Percentiles rank a stretch among this genome's conserved stretches.
Conservation (phyloP, 2,329 filamentous ascomycete genomes). For the Aspergillus piperis region DNA sequence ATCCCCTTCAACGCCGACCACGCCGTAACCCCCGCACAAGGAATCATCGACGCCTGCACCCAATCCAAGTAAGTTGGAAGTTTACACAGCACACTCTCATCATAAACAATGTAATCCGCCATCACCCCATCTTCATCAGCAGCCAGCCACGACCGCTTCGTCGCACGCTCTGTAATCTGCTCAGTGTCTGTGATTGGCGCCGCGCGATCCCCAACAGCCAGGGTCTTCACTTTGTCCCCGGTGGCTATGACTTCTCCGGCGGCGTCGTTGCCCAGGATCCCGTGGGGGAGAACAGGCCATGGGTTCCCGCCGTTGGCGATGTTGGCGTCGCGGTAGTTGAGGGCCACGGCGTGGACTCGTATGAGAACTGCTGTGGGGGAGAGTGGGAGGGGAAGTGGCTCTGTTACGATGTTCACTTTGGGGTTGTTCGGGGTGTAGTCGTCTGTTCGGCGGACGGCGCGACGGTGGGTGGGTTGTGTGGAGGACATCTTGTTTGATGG, state of each 20-base stretch:
- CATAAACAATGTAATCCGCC: conserved; percentile 46
- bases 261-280: conserved; percentile 45
- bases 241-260: conserved; percentile 45
- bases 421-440: conserved; percentile 33
- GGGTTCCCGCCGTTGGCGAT: conserved; percentile 40
- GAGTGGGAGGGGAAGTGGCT: conserved; percentile 33
- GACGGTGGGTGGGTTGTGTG: conserved; percentile 16
- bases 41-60: conserved; percentile 40
- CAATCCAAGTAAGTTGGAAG: conserved; percentile 43
- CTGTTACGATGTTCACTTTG: conserved; percentile 39
- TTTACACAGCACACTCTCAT: conserved; percentile 40
- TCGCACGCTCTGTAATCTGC: conserved; percentile 42
- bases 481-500: not conserved
- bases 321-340: conserved; percentile 31
- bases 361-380: conserved; percentile 29
- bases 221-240: conserved; percentile 36
- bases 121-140: conserved; percentile 49
- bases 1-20: conserved; percentile 48
- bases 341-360: conserved; percentile 25
- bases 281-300: conserved; percentile 38
- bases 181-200: conserved; percentile 44
- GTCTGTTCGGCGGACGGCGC: conserved; percentile 36
- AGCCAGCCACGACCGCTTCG: conserved; percentile 45
- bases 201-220: conserved; percentile 42
- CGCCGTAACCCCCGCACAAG: conserved; percentile 50